These are phyloP conservation scores for Brettanomyces custersianus DNA, from an alignment of 805 yeast genomes.

Conservation along the genomic window DNA sequence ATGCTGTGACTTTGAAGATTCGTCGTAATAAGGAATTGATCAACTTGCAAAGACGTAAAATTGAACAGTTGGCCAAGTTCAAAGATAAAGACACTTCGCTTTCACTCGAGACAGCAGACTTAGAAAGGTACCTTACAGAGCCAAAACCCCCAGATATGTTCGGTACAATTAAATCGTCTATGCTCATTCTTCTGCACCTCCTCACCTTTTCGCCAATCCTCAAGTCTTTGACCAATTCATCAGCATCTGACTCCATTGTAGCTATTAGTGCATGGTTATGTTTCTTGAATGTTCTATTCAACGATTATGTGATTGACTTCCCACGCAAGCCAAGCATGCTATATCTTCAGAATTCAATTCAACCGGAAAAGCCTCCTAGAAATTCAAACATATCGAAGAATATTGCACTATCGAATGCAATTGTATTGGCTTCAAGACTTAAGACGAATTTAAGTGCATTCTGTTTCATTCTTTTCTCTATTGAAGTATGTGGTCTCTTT, in stretches of 20 bases:
- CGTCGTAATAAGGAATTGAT: constrained; percentile 23
- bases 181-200: constrained; percentile 60
- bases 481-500: constrained; percentile 61
- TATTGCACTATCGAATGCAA: constrained; percentile 74
- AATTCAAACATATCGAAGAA: constrained; percentile 68
- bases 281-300: constrained; percentile 53
- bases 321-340: constrained; percentile 4
- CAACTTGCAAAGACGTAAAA: constrained; percentile 19
- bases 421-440: constrained; percentile 84
- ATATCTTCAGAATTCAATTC: background rate
- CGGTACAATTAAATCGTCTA: constrained; percentile 49
- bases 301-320: constrained; percentile 57
- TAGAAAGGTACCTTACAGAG: constrained; percentile 18
- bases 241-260: constrained; percentile 94
- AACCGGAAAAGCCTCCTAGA: constrained; percentile 4
- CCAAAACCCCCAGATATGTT: constrained; percentile 21
- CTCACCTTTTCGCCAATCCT: constrained; percentile 83
- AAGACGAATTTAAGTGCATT: constrained; percentile 68
- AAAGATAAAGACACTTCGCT: background rate
- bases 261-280: constrained; percentile 77
- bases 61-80: constrained; percentile 18
- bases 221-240: constrained; percentile 77
- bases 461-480: constrained; percentile 67
- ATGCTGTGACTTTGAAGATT: constrained; percentile 20
- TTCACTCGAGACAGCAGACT: background rate